A percentile compares a stretch with the other conserved stretches of the same genome.
Conservation (phyloP, 1,284 basidiomycete genomes). For the Pseudozyma thailandica region DNA sequence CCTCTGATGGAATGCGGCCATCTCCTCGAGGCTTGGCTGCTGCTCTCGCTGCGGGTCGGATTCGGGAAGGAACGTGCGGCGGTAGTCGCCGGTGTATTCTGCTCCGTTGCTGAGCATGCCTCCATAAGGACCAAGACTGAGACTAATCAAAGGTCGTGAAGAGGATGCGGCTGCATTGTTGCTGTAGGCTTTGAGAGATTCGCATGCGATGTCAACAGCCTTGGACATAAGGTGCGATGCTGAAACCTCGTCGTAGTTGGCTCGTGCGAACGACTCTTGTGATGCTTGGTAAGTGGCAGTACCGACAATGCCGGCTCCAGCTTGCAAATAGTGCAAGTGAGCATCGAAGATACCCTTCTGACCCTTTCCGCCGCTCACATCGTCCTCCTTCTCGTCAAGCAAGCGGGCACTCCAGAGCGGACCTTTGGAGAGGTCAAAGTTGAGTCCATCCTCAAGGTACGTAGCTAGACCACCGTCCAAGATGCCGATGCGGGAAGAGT, state of each 20-base stretch:
- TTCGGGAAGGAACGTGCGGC: constrained; percentile 30
- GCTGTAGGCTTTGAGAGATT: constrained; percentile 35
- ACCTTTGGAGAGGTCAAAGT: constrained; percentile 51
- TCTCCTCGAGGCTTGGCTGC: constrained; percentile 39
- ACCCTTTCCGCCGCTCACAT: constrained; percentile 41
- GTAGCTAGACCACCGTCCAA: constrained; percentile 61
- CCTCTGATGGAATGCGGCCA: constrained; percentile 53
- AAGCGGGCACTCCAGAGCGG: constrained; percentile 59
- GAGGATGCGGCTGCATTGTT: constrained; percentile 1
- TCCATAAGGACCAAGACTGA: constrained; percentile 60
- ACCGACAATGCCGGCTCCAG: constrained; percentile 58
- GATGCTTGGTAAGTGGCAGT: constrained; percentile 61
- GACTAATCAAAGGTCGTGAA: constrained; percentile 36
- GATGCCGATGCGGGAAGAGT: constrained; percentile 41
- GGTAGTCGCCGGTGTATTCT: constrained; percentile 61
- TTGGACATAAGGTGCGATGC: constrained; percentile 49
- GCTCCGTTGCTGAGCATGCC: constrained; percentile 57
- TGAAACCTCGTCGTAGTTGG: constrained; percentile 29
- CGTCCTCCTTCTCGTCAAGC: constrained; percentile 47
- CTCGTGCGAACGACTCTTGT: constrained; percentile 45
- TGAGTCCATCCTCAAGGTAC: constrained; percentile 58
- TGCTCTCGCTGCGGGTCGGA: constrained; percentile 25
- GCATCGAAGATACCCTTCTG: constrained; percentile 48
- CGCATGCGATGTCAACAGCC: constrained; percentile 51
- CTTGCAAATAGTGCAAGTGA: constrained; percentile 55